These are phyloP conservation scores for Aspergillus sp. DNA, from an alignment of 2,329 filamentous ascomycete genomes.

Conservation along the genomic window DNA sequence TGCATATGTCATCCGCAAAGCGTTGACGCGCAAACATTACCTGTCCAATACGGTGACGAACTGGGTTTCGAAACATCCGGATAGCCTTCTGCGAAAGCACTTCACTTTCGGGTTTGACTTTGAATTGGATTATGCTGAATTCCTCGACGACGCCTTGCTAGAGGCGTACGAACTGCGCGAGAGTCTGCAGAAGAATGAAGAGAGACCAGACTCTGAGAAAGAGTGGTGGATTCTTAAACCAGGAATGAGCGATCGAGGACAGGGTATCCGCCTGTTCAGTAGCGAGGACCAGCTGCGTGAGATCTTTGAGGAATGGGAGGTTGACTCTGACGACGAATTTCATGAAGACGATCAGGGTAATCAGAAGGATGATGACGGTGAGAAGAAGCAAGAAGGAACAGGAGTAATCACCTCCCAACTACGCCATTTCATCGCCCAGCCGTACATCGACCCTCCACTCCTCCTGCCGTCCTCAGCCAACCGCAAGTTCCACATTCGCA, in stretches of 20 bases:
- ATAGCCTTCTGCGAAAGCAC: slow-evolving; percentile 58
- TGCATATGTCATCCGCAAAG: slow-evolving; percentile 92
- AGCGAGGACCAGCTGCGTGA: slow-evolving; percentile 72
- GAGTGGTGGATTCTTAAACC: slow-evolving; percentile 99
- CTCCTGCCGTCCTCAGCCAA: slow-evolving; percentile 55
- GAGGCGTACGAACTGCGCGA: slow-evolving; percentile 83
- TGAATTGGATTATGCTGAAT: slow-evolving; percentile 94
- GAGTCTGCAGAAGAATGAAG: slow-evolving; percentile 63
- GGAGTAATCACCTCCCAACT: slow-evolving; percentile 79
- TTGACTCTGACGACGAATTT: slow-evolving; percentile 30
- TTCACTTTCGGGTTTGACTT: slow-evolving; percentile 76
- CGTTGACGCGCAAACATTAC: slow-evolving; percentile 92
- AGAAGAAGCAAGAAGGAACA: slow-evolving; percentile 15
- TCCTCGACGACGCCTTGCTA: slow-evolving; percentile 83
- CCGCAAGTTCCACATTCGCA: slow-evolving; percentile 90
- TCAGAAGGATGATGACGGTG: slow-evolving; percentile 8
- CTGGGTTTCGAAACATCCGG: slow-evolving; percentile 77
- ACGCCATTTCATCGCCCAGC: slow-evolving; percentile 90
- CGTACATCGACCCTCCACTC: slow-evolving; percentile 84
- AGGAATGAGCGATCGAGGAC: slow-evolving; percentile 91
- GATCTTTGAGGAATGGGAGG: slow-evolving; percentile 92
- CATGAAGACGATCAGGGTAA: slow-evolving; percentile 31
- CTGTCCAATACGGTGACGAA: slow-evolving; percentile 72
- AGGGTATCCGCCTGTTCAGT: slow-evolving; percentile 84
- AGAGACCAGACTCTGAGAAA: slow-evolving; percentile 52